Evolutionary conservation across 1,284 basidiomycete species (phyloP).

Genomic region (Trichosporon asahii): DNA sequence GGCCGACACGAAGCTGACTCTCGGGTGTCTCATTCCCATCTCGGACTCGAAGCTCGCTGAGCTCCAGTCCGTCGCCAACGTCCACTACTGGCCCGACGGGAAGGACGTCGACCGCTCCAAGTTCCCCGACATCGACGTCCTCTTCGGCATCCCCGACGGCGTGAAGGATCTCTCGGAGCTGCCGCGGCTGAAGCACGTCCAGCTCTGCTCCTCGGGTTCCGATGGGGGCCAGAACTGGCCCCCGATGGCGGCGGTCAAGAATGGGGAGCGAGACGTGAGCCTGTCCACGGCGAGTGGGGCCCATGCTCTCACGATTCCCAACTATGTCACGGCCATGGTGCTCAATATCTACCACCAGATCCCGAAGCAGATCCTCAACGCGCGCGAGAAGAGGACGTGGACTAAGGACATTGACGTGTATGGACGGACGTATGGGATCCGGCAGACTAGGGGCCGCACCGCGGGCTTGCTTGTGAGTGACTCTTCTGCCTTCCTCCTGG

Average conservation of each 20-base stretch:
- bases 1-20: slow-evolving; percentile 4
- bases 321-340: slow-evolving; percentile 39
- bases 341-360: slow-evolving; percentile 43
- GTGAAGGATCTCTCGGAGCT: slow-evolving; percentile 23
- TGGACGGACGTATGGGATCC: slow-evolving; percentile 31
- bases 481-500: too few relatives aligned
- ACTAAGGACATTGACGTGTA: slow-evolving; percentile 31
- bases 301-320: slow-evolving; percentile 46
- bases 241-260: slow-evolving; percentile 1
- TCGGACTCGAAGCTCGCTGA: neutral
- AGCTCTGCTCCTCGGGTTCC: slow-evolving; percentile 38
- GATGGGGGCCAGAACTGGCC: slow-evolving; percentile 24
- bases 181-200: slow-evolving; percentile 38
- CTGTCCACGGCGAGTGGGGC: slow-evolving; percentile 43
- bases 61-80: neutral
- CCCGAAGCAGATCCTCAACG: slow-evolving; percentile 29
- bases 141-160: slow-evolving; percentile 17
- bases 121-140: neutral
- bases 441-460: slow-evolving; percentile 36
- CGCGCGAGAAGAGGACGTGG: slow-evolving; percentile 35
- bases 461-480: slow-evolving; percentile 35
- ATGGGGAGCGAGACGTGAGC: slow-evolving; percentile 22
- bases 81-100: neutral
- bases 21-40: neutral
- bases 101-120: neutral